phyloP scores from a whole-genome alignment of 306 rosid species.

The Dryas drummondii region DNA sequence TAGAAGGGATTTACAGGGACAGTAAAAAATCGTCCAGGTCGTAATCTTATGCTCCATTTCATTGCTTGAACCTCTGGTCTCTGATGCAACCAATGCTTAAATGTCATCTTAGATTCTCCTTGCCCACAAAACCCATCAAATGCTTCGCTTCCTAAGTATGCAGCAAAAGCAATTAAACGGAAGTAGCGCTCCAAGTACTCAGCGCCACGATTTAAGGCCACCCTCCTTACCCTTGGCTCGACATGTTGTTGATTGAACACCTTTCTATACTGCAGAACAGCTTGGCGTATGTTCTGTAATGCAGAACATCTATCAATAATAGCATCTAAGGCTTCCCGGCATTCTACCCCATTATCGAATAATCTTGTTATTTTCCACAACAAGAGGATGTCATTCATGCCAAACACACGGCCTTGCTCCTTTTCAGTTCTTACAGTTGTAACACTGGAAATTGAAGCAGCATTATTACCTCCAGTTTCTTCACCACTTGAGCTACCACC shows the following conservation, averaged over 20 bases:
- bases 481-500: conserved; percentile 74
- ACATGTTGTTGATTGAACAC: conserved; percentile 84
- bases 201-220: conserved; percentile 83
- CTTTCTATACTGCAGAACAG: conserved; percentile 74
- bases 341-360: conserved; percentile 86
- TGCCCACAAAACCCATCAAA: conserved; percentile 82
- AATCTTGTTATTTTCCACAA: conserved; percentile 86
- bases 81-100: conserved; percentile 84
- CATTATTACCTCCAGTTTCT: conserved; percentile 45
- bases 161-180: conserved; percentile 90
- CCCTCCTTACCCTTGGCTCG: conserved; percentile 86
- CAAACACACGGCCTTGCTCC: conserved; percentile 61
- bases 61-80: conserved; percentile 86
- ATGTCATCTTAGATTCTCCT: conserved; percentile 66
- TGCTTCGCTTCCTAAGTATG: conserved; percentile 93
- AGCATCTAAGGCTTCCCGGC: conserved; percentile 88
- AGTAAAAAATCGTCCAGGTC: conserved; percentile 84
- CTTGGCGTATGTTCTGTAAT: conserved; percentile 88
- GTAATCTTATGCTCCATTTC: conserved; percentile 88
- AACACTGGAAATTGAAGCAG: conserved; percentile 31
- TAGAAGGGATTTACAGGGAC: conserved; percentile 61
- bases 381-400: conserved; percentile 86
- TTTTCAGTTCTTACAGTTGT: conserved; percentile 40
- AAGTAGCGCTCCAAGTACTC: conserved; percentile 92
- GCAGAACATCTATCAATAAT: conserved; percentile 90